Percentiles rank a stretch among this genome's conserved stretches.
Conservation (phyloP, 306 rosid genomes). For the Glycine soja region DNA sequence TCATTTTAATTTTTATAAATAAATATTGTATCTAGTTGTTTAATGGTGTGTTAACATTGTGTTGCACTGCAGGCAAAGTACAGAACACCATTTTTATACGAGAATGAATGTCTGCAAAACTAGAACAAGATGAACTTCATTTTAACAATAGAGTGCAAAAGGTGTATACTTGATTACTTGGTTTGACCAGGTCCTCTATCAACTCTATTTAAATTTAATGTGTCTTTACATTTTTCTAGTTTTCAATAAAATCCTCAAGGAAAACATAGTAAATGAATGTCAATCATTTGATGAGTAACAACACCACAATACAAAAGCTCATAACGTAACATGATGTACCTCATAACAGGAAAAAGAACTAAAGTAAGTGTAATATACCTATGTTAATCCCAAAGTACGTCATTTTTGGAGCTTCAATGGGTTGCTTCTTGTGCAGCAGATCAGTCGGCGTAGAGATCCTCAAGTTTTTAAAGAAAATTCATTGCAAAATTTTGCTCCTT, state of each 20-base stretch:
- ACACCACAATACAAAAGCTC: background rate
- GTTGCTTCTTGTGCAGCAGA: background rate
- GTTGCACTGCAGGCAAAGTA: background rate
- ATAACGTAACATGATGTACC: background rate
- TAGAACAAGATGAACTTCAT: background rate
- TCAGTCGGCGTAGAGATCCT: background rate
- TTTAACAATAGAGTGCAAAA: background rate
- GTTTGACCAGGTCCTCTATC: background rate
- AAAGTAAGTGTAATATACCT: background rate
- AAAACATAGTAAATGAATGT: background rate
- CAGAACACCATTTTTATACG: background rate
- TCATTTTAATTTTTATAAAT: background rate
- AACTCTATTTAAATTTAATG: no score
- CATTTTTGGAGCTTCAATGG: conserved; percentile 15
- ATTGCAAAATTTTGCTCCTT: background rate
- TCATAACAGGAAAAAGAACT: background rate
- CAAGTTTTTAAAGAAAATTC: background rate
- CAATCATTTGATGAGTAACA: background rate
- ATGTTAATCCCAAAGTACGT: background rate
- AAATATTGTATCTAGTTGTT: background rate
- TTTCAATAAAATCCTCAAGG: background rate
- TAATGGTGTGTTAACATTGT: background rate
- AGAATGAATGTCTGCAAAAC: background rate
- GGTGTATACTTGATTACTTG: background rate
- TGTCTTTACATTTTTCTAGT: no score